A percentile compares a stretch with the other conserved stretches of the same genome.
Conservation (phyloP, 352 stramenopile genomes). For the Hyaloperonospora arabidopsidis region DNA sequence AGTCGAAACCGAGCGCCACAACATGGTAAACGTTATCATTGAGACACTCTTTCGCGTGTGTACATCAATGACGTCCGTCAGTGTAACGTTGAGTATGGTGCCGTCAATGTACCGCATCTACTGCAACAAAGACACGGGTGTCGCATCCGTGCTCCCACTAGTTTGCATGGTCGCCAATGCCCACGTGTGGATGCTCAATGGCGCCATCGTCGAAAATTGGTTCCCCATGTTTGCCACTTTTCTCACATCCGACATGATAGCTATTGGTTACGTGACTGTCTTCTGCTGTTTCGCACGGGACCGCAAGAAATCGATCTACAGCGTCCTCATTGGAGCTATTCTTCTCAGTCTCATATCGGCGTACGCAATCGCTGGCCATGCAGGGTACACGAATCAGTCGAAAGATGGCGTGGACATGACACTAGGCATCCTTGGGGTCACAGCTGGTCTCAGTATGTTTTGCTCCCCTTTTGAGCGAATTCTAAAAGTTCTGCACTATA, state of each 20-base stretch:
- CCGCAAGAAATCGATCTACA: constrained; percentile 19
- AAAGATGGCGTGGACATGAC: constrained; percentile 23
- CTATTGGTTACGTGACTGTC: constrained; percentile 19
- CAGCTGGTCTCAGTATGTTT: constrained; percentile 26
- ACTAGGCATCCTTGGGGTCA: constrained; percentile 26
- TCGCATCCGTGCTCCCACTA: constrained; percentile 30
- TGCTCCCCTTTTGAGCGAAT: constrained; percentile 31
- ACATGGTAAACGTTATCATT: constrained; percentile 25
- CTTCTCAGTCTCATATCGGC: constrained; percentile 23
- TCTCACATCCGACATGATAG: constrained; percentile 21
- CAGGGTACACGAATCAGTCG: constrained; percentile 27
- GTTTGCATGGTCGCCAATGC: constrained; percentile 29
- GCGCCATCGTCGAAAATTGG: constrained; percentile 24
- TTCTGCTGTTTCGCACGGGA: constrained; percentile 27
- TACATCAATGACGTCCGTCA: constrained; percentile 24
- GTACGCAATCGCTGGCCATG: constrained; percentile 21
- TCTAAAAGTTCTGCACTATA: constrained; percentile 30
- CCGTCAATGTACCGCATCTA: constrained; percentile 33
- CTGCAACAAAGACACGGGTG: constrained; percentile 26
- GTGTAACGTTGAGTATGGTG: constrained; percentile 30
- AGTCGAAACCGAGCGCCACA: no score
- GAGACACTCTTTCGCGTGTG: constrained; percentile 30
- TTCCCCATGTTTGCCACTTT: constrained; percentile 40
- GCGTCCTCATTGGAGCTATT: constrained; percentile 9
- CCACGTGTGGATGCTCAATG: constrained; percentile 34